Conservation (phyloP, 768 basidiomycete genomes). For the Gloeostereum incarnatum region DNA sequence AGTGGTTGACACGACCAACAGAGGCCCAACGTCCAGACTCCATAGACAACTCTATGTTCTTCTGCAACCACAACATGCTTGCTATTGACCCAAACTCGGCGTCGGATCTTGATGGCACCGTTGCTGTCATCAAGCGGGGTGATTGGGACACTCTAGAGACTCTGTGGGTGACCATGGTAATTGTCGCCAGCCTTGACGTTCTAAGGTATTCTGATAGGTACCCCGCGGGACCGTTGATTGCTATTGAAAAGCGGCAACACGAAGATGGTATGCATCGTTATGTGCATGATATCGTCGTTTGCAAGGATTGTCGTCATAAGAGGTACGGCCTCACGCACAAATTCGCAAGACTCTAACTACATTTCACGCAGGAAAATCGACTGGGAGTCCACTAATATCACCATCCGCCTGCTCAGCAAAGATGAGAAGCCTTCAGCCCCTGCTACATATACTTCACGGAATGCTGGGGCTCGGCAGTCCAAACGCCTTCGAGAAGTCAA, state of each 20-base stretch:
- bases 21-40: constrained; percentile 46
- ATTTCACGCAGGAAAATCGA: constrained; percentile 33
- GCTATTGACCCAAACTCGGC: constrained; percentile 56
- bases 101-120: constrained; percentile 47
- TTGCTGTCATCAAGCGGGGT: constrained; percentile 44
- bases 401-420: constrained; percentile 34
- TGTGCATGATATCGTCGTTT: constrained; percentile 42
- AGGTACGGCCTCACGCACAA: constrained; percentile 28
- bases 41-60: constrained; percentile 51
- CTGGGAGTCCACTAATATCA: constrained; percentile 55
- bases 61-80: constrained; percentile 62
- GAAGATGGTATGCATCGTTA: constrained; percentile 29
- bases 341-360: constrained; percentile 3
- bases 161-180: constrained; percentile 38
- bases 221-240: constrained; percentile 42
- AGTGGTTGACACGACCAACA: constrained; percentile 55
- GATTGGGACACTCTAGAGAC: constrained; percentile 59
- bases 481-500: constrained; percentile 56
- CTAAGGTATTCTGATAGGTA: constrained; percentile 32
- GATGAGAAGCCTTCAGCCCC: constrained; percentile 18
- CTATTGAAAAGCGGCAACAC: constrained; percentile 29
- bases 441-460: constrained; percentile 21
- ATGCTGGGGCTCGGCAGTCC: constrained; percentile 50
- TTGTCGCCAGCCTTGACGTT: neutral
- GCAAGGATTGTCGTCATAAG: constrained; percentile 49